Conservation (phyloP, 106 monocot genomes). For the Amphibolis antarctica region DNA sequence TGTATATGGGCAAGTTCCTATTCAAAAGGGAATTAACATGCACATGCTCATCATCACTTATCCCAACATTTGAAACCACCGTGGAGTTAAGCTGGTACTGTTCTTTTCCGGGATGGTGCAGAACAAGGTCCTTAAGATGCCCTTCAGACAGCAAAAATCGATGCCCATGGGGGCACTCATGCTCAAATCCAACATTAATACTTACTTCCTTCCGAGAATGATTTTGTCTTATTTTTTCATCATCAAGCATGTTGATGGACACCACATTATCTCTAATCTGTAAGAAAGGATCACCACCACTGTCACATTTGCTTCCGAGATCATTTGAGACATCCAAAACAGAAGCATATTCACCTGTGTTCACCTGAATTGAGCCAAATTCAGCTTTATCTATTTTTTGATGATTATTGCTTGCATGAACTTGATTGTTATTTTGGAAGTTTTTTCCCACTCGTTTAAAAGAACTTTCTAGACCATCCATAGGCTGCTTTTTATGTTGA, state of each 20-base stretch:
- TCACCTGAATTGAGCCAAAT: conserved; percentile 12
- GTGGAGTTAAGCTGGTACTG: conserved; percentile 4
- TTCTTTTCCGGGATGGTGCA: conserved; percentile 8
- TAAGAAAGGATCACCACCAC: conserved; percentile 32
- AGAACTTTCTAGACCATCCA: conserved; percentile 21
- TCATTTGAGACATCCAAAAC: conserved; percentile 10
- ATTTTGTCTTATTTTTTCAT: conserved; percentile 24
- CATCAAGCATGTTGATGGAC: conserved; percentile 33
- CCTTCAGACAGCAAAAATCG: conserved; percentile 67
- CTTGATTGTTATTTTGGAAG: conserved; percentile 22
- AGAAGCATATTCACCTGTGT: conserved; percentile 8
- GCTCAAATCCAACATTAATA: conserved; percentile 81
- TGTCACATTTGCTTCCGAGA: conserved; percentile 1
- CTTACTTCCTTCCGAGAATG: conserved; percentile 22
- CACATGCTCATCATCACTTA: conserved; percentile 40
- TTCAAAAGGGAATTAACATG: conserved; percentile 56
- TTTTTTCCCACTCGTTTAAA: not conserved
- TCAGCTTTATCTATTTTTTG: conserved; percentile 22
- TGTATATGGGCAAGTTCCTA: conserved; percentile 76
- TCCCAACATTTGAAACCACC: conserved; percentile 12
- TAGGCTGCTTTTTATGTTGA: conserved; percentile 37
- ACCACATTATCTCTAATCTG: conserved; percentile 81
- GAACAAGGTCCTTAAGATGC: conserved; percentile 54
- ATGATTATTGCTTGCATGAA: conserved; percentile 8
- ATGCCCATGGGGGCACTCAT: conserved; percentile 88